phyloP scores from a whole-genome alignment of 2,329 filamentous ascomycete species.

The Raffaelea arxii region DNA sequence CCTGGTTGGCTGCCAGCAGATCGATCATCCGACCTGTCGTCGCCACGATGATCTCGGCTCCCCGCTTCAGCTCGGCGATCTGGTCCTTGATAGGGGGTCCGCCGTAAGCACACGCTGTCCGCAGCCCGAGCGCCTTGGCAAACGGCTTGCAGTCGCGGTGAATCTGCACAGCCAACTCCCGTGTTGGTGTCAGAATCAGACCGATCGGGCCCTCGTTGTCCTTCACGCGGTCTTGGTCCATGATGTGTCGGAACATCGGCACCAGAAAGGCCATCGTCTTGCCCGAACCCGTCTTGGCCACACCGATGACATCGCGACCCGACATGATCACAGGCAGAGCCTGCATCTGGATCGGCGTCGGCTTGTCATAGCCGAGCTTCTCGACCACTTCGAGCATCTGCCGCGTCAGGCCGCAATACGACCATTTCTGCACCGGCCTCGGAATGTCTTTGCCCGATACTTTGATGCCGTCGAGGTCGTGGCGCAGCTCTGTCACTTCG shows the following conservation, averaged over 20 bases:
- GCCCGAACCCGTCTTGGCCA: constrained; percentile 94
- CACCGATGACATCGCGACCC: constrained; percentile 87
- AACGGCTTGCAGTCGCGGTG: constrained; percentile 93
- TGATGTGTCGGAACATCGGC: constrained; percentile 97
- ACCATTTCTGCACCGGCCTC: constrained; percentile 93
- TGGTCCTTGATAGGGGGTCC: constrained; percentile 95
- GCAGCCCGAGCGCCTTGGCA: constrained; percentile 72
- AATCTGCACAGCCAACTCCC: constrained; percentile 89
- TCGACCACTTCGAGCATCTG: constrained; percentile 81
- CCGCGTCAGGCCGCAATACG: constrained; percentile 82
- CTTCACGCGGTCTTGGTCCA: constrained; percentile 76
- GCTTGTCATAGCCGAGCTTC: constrained; percentile 72
- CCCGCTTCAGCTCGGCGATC: constrained; percentile 91
- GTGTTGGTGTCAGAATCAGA: constrained; percentile 86
- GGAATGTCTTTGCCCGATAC: constrained; percentile 81
- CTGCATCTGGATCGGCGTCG: constrained; percentile 91
- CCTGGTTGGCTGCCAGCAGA: constrained; percentile 82
- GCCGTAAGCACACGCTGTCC: constrained; percentile 86
- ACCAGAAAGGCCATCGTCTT: constrained; percentile 94
- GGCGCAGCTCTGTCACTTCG: constrained; percentile 69
- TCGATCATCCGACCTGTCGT: constrained; percentile 95
- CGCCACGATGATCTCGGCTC: constrained; percentile 89
- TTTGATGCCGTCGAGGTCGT: constrained; percentile 92
- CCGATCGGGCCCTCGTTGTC: constrained; percentile 80
- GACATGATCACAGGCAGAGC: constrained; percentile 94